These are phyloP conservation scores for Gleditsia sinensis DNA, from an alignment of 306 rosid genomes.

Conservation along the genomic window DNA sequence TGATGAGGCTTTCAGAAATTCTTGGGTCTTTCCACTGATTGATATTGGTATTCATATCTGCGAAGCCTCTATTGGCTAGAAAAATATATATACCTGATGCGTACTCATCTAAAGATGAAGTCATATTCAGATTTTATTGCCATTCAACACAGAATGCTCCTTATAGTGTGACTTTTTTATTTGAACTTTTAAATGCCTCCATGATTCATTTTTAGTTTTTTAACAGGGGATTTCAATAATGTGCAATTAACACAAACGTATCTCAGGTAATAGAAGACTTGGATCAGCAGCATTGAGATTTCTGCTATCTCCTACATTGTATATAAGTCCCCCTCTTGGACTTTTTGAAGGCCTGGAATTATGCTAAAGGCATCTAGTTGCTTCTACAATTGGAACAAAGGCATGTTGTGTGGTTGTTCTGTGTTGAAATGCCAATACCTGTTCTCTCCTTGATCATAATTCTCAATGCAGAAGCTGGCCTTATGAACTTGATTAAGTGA, in stretches of 20 bases:
- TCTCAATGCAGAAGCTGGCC: constrained; percentile 25
- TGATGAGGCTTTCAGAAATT: background rate
- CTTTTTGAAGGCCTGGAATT: constrained; percentile 9
- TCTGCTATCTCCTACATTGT: constrained; percentile 11
- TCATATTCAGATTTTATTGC: background rate
- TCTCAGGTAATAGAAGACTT: constrained; percentile 27
- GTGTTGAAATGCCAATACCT: constrained; percentile 23
- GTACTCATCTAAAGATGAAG: background rate
- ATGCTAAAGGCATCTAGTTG: constrained; percentile 10
- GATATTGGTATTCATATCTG: background rate
- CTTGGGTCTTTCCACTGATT: background rate
- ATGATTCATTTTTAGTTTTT: background rate
- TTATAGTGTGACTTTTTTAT: background rate
- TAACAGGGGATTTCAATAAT: background rate
- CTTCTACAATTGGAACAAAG: constrained; percentile 3
- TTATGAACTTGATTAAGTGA: constrained; percentile 32
- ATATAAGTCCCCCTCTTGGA: background rate
- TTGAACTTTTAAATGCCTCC: constrained; percentile 2
- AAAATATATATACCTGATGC: background rate
- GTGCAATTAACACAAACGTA: no score
- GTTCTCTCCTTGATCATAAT: constrained; percentile 13
- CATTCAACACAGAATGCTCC: background rate
- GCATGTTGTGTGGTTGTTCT: background rate
- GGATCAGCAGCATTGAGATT: constrained; percentile 18
- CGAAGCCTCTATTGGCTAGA: background rate